Base-by-base conservation (phyloP, 2,329 filamentous ascomycete species). In the Samsoniella hepiali region DNA sequence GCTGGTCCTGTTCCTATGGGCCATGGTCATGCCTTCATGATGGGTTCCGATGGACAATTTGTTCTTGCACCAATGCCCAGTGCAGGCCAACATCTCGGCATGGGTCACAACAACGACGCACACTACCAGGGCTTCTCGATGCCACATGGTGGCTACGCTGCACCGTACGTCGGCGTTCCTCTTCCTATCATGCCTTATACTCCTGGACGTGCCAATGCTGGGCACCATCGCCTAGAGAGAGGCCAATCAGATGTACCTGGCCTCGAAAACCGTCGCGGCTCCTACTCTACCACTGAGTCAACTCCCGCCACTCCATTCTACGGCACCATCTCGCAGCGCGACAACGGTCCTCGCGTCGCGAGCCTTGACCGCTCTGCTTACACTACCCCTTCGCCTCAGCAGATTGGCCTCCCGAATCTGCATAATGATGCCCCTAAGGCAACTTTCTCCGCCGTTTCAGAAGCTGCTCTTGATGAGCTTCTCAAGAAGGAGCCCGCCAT, bases 401-500 rank as follows among this genome's bases (percentile, higher is more conserved):
- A 88, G 67, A 73, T 86, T 63, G 77, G 78, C 32, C 72, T 80
- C 64, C 66, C 75, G 55, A 70, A 72, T 63, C 71, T 79, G 38
- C 75, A 81, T 31, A 70, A 76, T 55, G 75, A 79, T 17, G 71
- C 74, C 17, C 73, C 77, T 34, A 86, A 86, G 73, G 70, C 75
- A 40, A 68, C 74, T 44, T 68, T 75, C 51, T 70, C 75, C 13
- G 68, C 77, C 3, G 70, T 77, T 13, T 72, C 75, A 27, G 83
- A 86, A 42, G 77, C 79, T 29, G 78, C 81, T 47, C 74, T 93
- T 58, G 87, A 91, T 63, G 84, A 84, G 27, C 77, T 93, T 56
- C 80, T 91, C 50, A 81, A 88, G 70, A 86, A 91, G 72, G 88
- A 93, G n/a, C 95, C 95, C 22, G 77, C 87, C 0, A 90, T 99